Evolutionary conservation across 495 filamentous ascomycete genomes (phyloP), one percentile per base, ranked within the genome.

Genomic region (Talaromyces trachyspermus): DNA sequence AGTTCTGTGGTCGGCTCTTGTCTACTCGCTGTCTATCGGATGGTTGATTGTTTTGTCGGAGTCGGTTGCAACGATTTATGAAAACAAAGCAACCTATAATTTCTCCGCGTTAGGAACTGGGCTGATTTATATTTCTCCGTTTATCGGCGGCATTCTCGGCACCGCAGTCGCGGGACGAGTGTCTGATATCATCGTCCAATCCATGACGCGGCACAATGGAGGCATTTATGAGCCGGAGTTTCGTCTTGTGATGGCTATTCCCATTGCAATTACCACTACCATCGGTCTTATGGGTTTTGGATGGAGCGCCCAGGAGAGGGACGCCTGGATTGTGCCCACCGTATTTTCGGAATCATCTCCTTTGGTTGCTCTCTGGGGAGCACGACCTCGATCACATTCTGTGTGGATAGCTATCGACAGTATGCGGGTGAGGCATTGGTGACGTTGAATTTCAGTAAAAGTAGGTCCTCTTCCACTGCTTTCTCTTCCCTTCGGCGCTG

Each of bases 171-270:
- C 92, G 1, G 92, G 92, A 20, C 87, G 85, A 59, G 79, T 95
- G 14, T 89, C 86, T 2, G 92, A 98, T 55, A 63, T 89, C 22
- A 79, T 96, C 40, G 88, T 89, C 4, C 79, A 77, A 42, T 81
- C 61, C 12, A 87, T 98, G 82, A 79, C 84, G 5, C 74, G 79
- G 12, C 76, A 81, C n/a, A 98, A 98, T 54, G 86, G 83, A 12
- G 92, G 92, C 6, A 71, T 98, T 11, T 98, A 96, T 64, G 92
- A 96, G 65, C 91, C 91, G 2, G 91, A 98, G 66, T 96, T 95
- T 64, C 75, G 91, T 18, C 77, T 97, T 10, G 80, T 95, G 43
- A 96, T 98, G 91, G 88, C 81, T 2, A 66, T 85, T 22, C 91
- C 90, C 2, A 78, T 96, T 14, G 77, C 83, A 0, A 50, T 96